Percentiles rank a stretch among this genome's conserved stretches.
Evolutionary conservation across 1,284 basidiomycete genomes (phyloP).

Genomic region (Pseudozyma hubeiensis): DNA sequence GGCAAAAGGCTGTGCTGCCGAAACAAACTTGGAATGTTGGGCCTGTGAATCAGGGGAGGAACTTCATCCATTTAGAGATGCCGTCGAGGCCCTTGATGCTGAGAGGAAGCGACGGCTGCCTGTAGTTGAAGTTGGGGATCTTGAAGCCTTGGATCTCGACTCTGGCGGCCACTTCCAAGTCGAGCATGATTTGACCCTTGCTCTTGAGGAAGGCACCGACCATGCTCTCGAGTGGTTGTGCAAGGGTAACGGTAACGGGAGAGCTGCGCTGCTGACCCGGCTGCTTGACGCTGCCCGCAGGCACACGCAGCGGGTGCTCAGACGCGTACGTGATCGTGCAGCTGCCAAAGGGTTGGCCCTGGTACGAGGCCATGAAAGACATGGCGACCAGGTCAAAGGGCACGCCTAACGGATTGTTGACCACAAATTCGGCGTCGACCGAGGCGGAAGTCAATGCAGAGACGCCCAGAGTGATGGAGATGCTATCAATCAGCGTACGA

Average conservation of each 20-base stretch:
- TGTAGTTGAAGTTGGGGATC: conserved; percentile 54
- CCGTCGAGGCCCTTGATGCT: conserved; percentile 51
- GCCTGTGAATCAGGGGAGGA: conserved; percentile 17
- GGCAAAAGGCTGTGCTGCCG: neutral
- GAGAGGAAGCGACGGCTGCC: conserved; percentile 52
- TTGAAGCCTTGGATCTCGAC: conserved; percentile 54
- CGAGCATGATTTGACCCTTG: conserved; percentile 54
- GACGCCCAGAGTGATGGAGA: conserved; percentile 55
- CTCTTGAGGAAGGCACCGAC: conserved; percentile 54
- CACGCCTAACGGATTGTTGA: conserved; percentile 58
- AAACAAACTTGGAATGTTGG: neutral
- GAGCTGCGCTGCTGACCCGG: conserved; percentile 36
- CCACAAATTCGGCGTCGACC: conserved; percentile 52
- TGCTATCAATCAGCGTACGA: conserved; percentile 55
- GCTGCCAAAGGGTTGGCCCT: conserved; percentile 53
- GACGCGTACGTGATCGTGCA: conserved; percentile 33
- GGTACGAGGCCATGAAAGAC: conserved; percentile 53
- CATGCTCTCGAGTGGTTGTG: conserved; percentile 52
- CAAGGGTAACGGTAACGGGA: conserved; percentile 42
- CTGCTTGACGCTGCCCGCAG: conserved; percentile 40
- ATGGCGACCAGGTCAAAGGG: conserved; percentile 52
- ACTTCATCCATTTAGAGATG: conserved; percentile 52
- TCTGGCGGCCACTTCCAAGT: conserved; percentile 49
- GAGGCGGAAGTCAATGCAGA: conserved; percentile 52
- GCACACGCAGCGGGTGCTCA: conserved; percentile 38